Percentiles rank a stretch among this genome's conserved stretches.
Evolutionary conservation across 1,284 basidiomycete species (phyloP).

Genomic region (Microbotryum scabiosae): DNA sequence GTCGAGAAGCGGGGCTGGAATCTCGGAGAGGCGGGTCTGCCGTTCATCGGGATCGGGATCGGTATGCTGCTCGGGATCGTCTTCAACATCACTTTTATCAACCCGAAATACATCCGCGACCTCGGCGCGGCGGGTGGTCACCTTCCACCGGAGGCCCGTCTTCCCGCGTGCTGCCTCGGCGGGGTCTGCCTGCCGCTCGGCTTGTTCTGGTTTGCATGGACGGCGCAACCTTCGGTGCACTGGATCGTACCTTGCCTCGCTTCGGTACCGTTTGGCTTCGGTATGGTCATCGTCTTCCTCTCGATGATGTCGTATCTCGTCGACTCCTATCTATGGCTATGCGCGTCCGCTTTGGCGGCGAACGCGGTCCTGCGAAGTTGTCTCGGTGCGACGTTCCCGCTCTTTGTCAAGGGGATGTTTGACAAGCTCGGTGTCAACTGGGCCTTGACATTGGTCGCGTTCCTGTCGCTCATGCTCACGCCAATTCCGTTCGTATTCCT

Average conservation of each 20-base stretch:
- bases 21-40: slow-evolving; percentile 50
- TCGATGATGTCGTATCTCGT: slow-evolving; percentile 41
- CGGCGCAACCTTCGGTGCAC: slow-evolving; percentile 48
- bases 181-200: slow-evolving; percentile 52
- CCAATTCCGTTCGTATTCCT: slow-evolving; percentile 50
- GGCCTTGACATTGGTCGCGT: slow-evolving; percentile 58
- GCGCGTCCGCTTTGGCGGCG: slow-evolving; percentile 59
- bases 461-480: slow-evolving; percentile 48
- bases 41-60: slow-evolving; percentile 46
- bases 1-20: slow-evolving; percentile 53
- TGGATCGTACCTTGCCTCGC: slow-evolving; percentile 58
- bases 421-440: slow-evolving; percentile 54
- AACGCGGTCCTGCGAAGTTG: slow-evolving; percentile 59
- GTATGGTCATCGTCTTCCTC: slow-evolving; percentile 23
- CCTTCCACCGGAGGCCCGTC: slow-evolving; percentile 47
- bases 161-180: slow-evolving; percentile 53
- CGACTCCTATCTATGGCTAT: slow-evolving; percentile 44
- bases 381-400: slow-evolving; percentile 53
- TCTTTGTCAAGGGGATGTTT: slow-evolving; percentile 49
- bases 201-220: slow-evolving; percentile 49
- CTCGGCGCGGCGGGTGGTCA: slow-evolving; percentile 47
- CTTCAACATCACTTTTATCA: slow-evolving; percentile 49
- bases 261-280: slow-evolving; percentile 53
- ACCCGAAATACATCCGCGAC: slow-evolving; percentile 51
- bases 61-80: slow-evolving; percentile 51